Conservation (phyloP, 2,329 filamentous ascomycete genomes). For the Aspergillus unguis region DNA sequence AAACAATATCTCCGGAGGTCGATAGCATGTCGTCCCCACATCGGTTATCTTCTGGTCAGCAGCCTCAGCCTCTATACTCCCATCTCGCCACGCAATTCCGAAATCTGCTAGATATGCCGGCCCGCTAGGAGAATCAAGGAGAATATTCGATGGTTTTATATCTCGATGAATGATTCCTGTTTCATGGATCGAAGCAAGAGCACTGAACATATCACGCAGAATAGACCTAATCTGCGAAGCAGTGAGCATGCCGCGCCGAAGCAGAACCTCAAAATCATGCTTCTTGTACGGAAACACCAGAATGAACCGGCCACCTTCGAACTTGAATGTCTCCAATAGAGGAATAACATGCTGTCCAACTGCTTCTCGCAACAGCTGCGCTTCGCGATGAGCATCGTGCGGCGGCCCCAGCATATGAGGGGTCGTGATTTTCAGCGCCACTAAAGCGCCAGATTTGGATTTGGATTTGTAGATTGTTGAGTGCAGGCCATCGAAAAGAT, state of each 20-base stretch:
- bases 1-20: constrained; percentile 86
- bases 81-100: constrained; percentile 80
- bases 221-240: constrained; percentile 44
- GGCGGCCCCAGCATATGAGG: constrained; percentile 70
- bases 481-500: constrained; percentile 67
- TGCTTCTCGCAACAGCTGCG: constrained; percentile 65
- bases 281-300: constrained; percentile 83
- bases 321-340: constrained; percentile 67
- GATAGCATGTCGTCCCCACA: constrained; percentile 87
- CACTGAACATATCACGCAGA: constrained; percentile 68
- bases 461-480: constrained; percentile 75
- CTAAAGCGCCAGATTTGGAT: constrained; percentile 40
- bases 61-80: constrained; percentile 58
- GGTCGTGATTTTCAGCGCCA: constrained; percentile 83
- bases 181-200: constrained; percentile 67
- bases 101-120: constrained; percentile 85
- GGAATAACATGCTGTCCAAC: constrained; percentile 60
- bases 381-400: constrained; percentile 78
- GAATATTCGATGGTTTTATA: constrained; percentile 86
- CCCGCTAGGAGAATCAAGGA: constrained; percentile 64
- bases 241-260: constrained; percentile 49
- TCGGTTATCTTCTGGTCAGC: constrained; percentile 74
- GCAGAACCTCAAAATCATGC: constrained; percentile 65
- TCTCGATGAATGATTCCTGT: constrained; percentile 86
- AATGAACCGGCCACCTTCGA: constrained; percentile 69